Percentiles rank a stretch among this genome's conserved stretches.
Conservation (phyloP, 768 basidiomycete species). For the Russula sp. region DNA sequence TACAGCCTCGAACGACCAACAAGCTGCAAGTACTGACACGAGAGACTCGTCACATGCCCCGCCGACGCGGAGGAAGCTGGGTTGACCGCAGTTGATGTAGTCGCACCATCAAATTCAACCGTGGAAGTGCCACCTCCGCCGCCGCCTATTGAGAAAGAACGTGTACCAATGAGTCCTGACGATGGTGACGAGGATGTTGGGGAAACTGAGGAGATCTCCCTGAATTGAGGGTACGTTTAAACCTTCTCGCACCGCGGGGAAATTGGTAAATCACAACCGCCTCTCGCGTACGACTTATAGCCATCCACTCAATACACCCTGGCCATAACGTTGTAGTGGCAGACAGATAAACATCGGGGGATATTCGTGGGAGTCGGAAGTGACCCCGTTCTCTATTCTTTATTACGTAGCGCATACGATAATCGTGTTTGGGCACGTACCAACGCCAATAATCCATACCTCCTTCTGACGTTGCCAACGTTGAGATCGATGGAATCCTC, state of each 20-base stretch:
- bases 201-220: conserved; percentile 67
- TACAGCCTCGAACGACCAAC: background rate
- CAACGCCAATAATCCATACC: conserved; percentile 29
- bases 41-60: background rate
- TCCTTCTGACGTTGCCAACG: conserved; percentile 66
- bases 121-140: conserved; percentile 72
- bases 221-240: conserved; percentile 30
- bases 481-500: conserved; percentile 57
- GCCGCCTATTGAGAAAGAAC: conserved; percentile 75
- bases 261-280: background rate
- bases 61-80: conserved; percentile 19
- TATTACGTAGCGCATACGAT: background rate
- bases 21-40: background rate
- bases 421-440: background rate
- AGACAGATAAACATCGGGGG: background rate
- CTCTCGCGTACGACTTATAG: background rate
- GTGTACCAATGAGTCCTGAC: conserved; percentile 42
- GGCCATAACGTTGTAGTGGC: background rate
- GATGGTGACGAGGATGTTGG: conserved; percentile 73
- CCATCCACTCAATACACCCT: background rate
- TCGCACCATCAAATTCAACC: conserved; percentile 49
- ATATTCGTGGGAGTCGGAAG: background rate
- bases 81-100: conserved; percentile 23
- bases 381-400: background rate
- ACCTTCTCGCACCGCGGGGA: background rate